A percentile compares a stretch with the other conserved stretches of the same genome.
phyloP scores from a whole-genome alignment of 257 asterid species.

The Mentha longifolia region DNA sequence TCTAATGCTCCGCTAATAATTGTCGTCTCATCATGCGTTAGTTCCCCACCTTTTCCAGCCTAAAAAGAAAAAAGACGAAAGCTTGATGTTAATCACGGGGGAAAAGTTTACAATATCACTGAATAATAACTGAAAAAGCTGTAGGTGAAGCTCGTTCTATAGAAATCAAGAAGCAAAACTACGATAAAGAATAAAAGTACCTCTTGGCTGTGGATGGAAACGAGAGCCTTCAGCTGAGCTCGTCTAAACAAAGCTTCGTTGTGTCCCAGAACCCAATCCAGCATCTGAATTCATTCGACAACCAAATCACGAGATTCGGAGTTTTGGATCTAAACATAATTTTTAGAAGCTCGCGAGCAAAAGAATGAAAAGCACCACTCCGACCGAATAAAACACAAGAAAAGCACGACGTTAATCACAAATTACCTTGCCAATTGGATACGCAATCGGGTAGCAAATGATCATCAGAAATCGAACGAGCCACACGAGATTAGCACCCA shows the following conservation, averaged over 20 bases:
- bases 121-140: not conserved
- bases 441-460: slow-evolving; percentile 82
- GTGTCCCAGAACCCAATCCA: slow-evolving; percentile 91
- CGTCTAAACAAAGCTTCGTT: slow-evolving; percentile 94
- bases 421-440: slow-evolving; percentile 95
- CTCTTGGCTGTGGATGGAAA: slow-evolving; percentile 96
- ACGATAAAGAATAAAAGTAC: slow-evolving; percentile 40
- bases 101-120: not conserved
- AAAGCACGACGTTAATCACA: slow-evolving; percentile 36
- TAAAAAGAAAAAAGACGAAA: slow-evolving; percentile 35
- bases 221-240: slow-evolving; percentile 98
- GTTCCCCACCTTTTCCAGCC: slow-evolving; percentile 99
- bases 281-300: slow-evolving; percentile 57
- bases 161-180: slow-evolving; percentile 3
- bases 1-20: slow-evolving; percentile 98
- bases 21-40: slow-evolving; percentile 97
- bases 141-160: not conserved
- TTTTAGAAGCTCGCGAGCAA: too few relatives aligned
- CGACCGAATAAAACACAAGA: not conserved
- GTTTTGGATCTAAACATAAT: not conserved
- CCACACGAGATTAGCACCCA: slow-evolving; percentile 90
- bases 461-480: slow-evolving; percentile 91
- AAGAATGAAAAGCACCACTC: too few relatives aligned
- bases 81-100: slow-evolving; percentile 17
- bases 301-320: slow-evolving; percentile 7